phyloP scores from a whole-genome alignment of 2,329 filamentous ascomycete genomes.

The Thielaviopsis ethacetica region DNA sequence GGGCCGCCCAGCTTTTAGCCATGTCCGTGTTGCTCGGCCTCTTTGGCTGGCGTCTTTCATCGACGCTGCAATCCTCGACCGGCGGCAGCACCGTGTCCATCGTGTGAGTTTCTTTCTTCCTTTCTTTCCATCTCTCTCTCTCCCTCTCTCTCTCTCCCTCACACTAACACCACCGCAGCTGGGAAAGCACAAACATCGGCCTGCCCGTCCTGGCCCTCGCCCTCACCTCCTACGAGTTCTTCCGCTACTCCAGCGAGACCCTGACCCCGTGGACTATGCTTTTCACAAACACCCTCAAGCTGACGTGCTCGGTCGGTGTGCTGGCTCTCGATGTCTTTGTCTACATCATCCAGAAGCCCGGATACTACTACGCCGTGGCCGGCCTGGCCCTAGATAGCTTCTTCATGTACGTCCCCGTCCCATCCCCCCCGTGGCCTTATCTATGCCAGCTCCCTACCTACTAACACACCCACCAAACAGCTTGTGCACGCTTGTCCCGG shows the following conservation, averaged over 20 bases:
- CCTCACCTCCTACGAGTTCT: conserved; percentile 31
- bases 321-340: conserved; percentile 35
- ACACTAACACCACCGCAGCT: conserved; percentile 21
- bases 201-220: conserved; percentile 31
- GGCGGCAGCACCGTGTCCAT: background rate
- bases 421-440: too few species aligned
- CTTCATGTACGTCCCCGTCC: conserved; percentile 27
- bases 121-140: background rate
- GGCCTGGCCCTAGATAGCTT: conserved; percentile 31
- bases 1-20: conserved; percentile 31
- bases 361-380: conserved; percentile 27
- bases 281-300: conserved; percentile 33
- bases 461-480: too few species aligned
- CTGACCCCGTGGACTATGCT: conserved; percentile 39
- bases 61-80: conserved; percentile 21
- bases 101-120: conserved; percentile 3
- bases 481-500: conserved; percentile 25
- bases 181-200: conserved; percentile 35
- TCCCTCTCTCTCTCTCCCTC: background rate
- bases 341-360: conserved; percentile 28
- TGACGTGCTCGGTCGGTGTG: conserved; percentile 28
- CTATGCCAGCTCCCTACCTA: too few species aligned
- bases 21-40: conserved; percentile 31
- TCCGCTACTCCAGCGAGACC: conserved; percentile 29
- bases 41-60: conserved; percentile 35